A percentile compares a stretch with the other conserved stretches of the same genome.
Conservation (phyloP, 805 yeast genomes). For the Candida gorgasii region DNA sequence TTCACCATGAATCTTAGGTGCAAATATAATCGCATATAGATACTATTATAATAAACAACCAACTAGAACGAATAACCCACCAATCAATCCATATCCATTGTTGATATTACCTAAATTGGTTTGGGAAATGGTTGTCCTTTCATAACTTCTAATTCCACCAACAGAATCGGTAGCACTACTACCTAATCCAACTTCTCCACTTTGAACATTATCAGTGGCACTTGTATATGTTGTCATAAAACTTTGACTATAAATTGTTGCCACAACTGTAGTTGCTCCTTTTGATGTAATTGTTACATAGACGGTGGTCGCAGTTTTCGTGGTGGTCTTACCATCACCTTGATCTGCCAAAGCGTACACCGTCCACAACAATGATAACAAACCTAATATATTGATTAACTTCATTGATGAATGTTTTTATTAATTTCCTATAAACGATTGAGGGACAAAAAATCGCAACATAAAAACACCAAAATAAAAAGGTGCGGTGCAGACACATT, state of each 20-base stretch:
- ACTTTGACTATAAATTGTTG: conserved; percentile 25
- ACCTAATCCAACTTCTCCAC: conserved; percentile 36
- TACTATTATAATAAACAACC: conserved; percentile 7
- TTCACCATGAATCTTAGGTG: no score
- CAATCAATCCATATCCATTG: conserved; percentile 2
- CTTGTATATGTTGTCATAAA: conserved; percentile 27
- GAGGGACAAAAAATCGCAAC: conserved; percentile 6
- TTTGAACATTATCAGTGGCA: conserved; percentile 18
- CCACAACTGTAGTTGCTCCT: conserved; percentile 29
- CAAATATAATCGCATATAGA: no score
- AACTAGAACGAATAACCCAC: conserved; percentile 9
- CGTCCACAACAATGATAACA: background rate
- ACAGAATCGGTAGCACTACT: conserved; percentile 23
- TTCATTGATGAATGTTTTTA: background rate
- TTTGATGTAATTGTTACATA: conserved; percentile 36
- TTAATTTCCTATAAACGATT: background rate
- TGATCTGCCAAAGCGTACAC: conserved; percentile 2
- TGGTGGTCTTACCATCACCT: conserved; percentile 5
- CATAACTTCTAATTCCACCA: conserved; percentile 33
- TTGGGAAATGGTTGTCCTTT: conserved; percentile 24
- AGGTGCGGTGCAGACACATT: background rate
- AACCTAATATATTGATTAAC: conserved; percentile 1
- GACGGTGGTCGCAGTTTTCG: conserved; percentile 25
- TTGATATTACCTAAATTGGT: conserved; percentile 9
- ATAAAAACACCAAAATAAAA: background rate